phyloP scores from a whole-genome alignment of 2,329 filamentous ascomycete genomes.

The Graphilbum fragrans region DNA sequence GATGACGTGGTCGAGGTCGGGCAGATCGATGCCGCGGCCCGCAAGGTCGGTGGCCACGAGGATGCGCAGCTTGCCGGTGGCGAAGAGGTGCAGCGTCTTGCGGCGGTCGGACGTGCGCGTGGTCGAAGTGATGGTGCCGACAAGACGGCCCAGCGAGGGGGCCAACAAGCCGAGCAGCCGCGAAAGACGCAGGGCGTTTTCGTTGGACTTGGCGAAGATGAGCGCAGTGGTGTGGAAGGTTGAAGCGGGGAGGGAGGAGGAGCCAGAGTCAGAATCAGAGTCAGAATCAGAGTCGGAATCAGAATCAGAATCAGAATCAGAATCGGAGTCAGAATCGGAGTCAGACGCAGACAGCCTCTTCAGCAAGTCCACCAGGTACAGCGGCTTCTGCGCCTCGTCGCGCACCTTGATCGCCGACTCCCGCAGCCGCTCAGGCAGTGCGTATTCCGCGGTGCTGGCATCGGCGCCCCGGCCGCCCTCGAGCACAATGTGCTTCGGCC shows the following conservation, averaged over 20 bases:
- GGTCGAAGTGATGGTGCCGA: conserved; percentile 66
- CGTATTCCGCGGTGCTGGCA: conserved; percentile 19
- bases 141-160: conserved; percentile 39
- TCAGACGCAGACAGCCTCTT: conserved; percentile 19
- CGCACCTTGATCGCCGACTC: conserved; percentile 59
- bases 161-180: conserved; percentile 61
- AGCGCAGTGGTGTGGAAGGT: conserved; percentile 40
- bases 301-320: neutral
- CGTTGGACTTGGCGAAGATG: conserved; percentile 85
- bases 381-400: conserved; percentile 61
- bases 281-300: conserved; percentile 3
- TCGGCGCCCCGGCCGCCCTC: conserved; percentile 36
- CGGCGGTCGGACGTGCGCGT: conserved; percentile 60
- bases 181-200: conserved; percentile 74
- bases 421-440: conserved; percentile 48
- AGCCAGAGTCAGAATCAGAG: neutral
- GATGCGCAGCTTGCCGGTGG: conserved; percentile 47
- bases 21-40: conserved; percentile 77
- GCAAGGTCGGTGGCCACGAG: conserved; percentile 90
- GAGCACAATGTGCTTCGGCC: conserved; percentile 66
- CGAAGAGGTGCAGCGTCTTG: conserved; percentile 56
- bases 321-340: conserved; percentile 14
- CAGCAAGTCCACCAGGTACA: conserved; percentile 74
- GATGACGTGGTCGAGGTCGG: conserved; percentile 68
- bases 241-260: neutral